A percentile compares a stretch with the other conserved stretches of the same genome.
phyloP scores from a whole-genome alignment of 148 eudicot species.

The Chenopodium berlandieri region DNA sequence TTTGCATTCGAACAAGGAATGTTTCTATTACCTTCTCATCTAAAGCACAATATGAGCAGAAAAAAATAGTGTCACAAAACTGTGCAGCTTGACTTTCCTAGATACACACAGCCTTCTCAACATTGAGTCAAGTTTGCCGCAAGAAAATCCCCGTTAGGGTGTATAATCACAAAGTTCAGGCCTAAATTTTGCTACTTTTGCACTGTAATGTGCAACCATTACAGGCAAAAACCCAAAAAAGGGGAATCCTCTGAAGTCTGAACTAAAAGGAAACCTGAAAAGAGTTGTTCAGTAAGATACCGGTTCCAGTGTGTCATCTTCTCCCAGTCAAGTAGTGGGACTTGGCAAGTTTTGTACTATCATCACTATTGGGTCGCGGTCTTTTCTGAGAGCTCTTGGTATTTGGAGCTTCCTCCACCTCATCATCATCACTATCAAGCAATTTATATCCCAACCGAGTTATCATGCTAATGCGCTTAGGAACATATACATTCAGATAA shows the following conservation, averaged over 20 bases:
- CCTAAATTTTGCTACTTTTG: constrained; percentile 13
- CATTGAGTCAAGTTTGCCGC: constrained; percentile 1
- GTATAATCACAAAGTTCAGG: constrained; percentile 13
- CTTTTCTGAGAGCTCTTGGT: constrained; percentile 44
- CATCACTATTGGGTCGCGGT: constrained; percentile 24
- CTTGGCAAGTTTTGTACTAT: constrained; percentile 37
- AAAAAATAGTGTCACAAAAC: constrained; percentile 26
- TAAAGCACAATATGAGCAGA: constrained; percentile 12
- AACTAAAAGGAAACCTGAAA: constrained; percentile 10
- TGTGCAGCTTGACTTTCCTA: constrained; percentile 15
- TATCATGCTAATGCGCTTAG: constrained; percentile 50
- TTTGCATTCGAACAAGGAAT: neutral
- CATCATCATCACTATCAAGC: constrained; percentile 75
- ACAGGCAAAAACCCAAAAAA: constrained; percentile 1
- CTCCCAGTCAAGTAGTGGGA: constrained; percentile 47
- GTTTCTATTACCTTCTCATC: constrained; percentile 1
- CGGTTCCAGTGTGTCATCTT: constrained; percentile 27
- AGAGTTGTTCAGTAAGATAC: constrained; percentile 9
- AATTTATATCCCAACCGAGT: constrained; percentile 38
- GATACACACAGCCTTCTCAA: constrained; percentile 19
- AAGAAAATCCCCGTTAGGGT: constrained; percentile 16
- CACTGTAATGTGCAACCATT: constrained; percentile 19
- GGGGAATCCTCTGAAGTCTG: constrained; percentile 15
- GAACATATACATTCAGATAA: constrained; percentile 66
- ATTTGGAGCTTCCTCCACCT: constrained; percentile 23